Base-by-base conservation (phyloP, 148 eudicot species). In the Fagopyrum esculentum region DNA sequence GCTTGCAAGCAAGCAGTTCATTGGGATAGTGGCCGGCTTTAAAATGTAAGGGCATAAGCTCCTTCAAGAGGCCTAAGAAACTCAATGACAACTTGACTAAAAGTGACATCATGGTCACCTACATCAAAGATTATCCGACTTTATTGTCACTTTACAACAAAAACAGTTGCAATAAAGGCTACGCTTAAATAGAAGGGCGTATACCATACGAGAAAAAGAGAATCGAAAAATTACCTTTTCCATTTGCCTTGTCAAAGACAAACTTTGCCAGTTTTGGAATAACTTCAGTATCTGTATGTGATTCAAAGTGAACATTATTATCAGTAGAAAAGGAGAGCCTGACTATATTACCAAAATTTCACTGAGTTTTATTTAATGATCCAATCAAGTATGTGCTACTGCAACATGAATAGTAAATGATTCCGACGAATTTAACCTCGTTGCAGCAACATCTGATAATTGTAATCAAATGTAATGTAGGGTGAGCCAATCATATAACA, bases 21-120 rank as follows among this genome's bases (percentile, higher is more conserved):
- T 92, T 92, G 46, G 98, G 99, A 82, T 92, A 92, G 78, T 89
- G 98, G 98, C 29, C 85, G 82, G 76, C 99, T 95, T 88, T 95
- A 92, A 64, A 95, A 95, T 74, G 90, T 88, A 30, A 95, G 99
- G 69, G 99, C 99, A 89, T 92, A 95, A 52, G 99, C 97, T 83
- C 99, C 98, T 77, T 95, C 98, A 57, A 95, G 98, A 83, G 90
- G 97, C 84, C 98, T 87, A 91, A 95, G 90, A 80, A 92, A 98
- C 86, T 95, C 99, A 77, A 92, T 90, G 74, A 95, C 99, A 84
- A 95, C 97, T 83, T 90, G 85, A 83, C 86, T 83, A 79, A 95
- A 95, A 77, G 94, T 89, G 74, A 90, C 83, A 78, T 78, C 84
- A 75, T 86, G 83, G 79, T 86, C 97, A 74, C 90, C 98, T 95